Evolutionary conservation across 2,329 filamentous ascomycete species (phyloP), one percentile per base, ranked within the genome.

Genomic region (Phaeophleospora eucalypticola): DNA sequence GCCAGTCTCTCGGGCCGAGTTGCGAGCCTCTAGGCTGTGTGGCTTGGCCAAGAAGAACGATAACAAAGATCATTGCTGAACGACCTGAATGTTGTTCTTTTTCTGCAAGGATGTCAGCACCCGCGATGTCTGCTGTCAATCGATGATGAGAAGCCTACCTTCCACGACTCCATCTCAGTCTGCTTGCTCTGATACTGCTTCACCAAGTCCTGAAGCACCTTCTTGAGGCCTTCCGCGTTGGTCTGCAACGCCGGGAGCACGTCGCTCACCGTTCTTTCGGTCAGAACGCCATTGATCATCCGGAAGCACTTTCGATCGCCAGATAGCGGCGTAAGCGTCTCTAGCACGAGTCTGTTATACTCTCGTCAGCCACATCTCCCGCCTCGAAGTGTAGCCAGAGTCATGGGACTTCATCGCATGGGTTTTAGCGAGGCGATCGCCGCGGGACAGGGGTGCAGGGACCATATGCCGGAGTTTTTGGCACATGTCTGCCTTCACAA

Each of bases 171-270:
- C 76, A 98, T 81, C 65, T 98, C 93, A 35, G 89, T 83, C 69
- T 98, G 90, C 71, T 95, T 95, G 24, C 77, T 73, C 75, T 95
- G 95, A 77, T 97, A 97, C 72, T 95, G 89, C 78, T 95, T 96
- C 58, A 97, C 80, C 54, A 98, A 73, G 67, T 96, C 91, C 54
- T 96, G 90, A 45, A 97, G 75, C 21, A 97, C 89, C 72, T 95
- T 94, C 71, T 86, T 93, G 65, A 98, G 68, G 1, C 93, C 91
- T 54, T 97, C 91, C 19, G 89, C 87, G 67, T 98, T 97, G 16
- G 89, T 97, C 72, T 89, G 85, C 51, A 98, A 77, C 19, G 89
- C 87, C 4, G 93, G 93, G 45, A 95, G 77, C 10, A 98, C 88
- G 68, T 97, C 93, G 68, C 89, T 79, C 58, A 98, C 88, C 14